Evolutionary conservation across 257 asterid species (phyloP).

Genomic region (Fraxinus anomala): DNA sequence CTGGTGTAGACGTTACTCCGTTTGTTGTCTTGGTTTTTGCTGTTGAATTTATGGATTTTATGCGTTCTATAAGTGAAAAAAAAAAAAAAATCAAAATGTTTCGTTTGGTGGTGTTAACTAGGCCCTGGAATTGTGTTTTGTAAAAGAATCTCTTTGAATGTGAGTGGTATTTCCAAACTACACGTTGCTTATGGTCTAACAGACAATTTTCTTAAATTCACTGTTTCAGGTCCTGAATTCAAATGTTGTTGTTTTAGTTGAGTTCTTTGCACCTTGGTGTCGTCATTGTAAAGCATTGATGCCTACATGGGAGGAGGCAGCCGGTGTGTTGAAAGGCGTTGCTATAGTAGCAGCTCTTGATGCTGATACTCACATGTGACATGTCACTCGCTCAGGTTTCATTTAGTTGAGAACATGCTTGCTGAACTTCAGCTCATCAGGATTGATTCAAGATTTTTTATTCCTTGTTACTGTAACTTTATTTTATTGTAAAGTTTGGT

Average conservation of each 20-base stretch:
- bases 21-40: neutral
- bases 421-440: constrained; percentile 14
- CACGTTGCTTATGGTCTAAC: constrained; percentile 1
- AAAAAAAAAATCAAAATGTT: too few relatives aligned
- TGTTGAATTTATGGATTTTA: neutral
- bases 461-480: constrained; percentile 2
- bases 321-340: constrained; percentile 80
- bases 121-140: too few relatives aligned
- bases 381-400: constrained; percentile 86
- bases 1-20: too few relatives aligned
- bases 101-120: too few relatives aligned
- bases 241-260: constrained; percentile 80
- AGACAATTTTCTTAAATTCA: neutral
- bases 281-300: constrained; percentile 92
- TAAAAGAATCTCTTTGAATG: too few relatives aligned
- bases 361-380: constrained; percentile 97
- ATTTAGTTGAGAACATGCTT: constrained; percentile 15
- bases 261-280: constrained; percentile 97
- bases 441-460: constrained; percentile 1
- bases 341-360: constrained; percentile 92
- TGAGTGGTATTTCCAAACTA: neutral
- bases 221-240: constrained; percentile 74
- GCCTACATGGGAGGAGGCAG: constrained; percentile 90
- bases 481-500: neutral
- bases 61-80: too few relatives aligned